Conservation (phyloP, 169 alveolate genomes). For the Perkinsus chesapeaki region DNA sequence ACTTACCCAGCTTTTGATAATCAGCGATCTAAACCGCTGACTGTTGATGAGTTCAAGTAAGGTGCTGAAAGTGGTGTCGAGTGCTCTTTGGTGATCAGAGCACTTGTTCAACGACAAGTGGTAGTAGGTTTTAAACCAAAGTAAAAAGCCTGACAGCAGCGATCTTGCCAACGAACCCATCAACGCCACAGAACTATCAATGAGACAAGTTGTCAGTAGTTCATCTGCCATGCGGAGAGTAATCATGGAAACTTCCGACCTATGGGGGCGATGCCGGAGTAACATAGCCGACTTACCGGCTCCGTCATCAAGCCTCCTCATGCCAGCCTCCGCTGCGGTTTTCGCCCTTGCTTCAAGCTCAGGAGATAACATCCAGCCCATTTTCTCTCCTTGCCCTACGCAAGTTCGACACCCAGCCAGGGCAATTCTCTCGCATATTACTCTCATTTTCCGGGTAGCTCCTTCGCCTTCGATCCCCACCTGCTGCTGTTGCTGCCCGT, state of each 20-base stretch:
- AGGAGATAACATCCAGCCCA: not conserved
- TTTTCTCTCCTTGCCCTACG: not conserved
- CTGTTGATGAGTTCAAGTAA: too few species aligned
- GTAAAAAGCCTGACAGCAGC: too few species aligned
- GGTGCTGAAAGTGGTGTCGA: not conserved
- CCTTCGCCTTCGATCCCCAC: not conserved
- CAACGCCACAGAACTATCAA: too few species aligned
- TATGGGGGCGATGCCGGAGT: too few species aligned
- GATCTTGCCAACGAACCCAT: too few species aligned
- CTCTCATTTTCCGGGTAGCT: not conserved
- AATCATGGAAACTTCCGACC: too few species aligned
- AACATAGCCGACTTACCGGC: too few species aligned
- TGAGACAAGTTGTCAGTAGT: too few species aligned
- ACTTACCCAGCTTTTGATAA: not conserved
- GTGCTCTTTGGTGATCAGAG: not conserved
- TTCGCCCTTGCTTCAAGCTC: not conserved
- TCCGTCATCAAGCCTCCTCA: too few species aligned
- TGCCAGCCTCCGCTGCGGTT: not conserved
- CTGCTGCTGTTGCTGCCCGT: not conserved
- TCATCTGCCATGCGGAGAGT: too few species aligned
- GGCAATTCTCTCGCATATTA: not conserved
- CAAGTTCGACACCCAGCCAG: not conserved
- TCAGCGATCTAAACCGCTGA: not conserved
- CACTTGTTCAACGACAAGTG: too few species aligned
- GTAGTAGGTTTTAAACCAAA: too few species aligned